Conservation (phyloP, 345 rosid genomes). For the Barbarea vulgaris region DNA sequence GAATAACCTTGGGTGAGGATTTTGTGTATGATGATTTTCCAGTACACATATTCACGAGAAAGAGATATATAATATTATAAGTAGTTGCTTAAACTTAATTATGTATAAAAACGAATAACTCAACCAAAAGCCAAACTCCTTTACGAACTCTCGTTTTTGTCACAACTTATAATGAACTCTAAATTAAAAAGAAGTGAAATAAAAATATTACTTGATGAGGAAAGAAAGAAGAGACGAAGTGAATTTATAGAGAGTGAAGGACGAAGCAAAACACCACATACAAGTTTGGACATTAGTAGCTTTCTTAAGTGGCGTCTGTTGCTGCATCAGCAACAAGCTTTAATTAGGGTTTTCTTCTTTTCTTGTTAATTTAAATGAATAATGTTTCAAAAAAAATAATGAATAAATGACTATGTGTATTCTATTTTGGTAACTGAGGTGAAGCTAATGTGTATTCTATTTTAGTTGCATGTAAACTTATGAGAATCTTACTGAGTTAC, state of each 20-base stretch:
- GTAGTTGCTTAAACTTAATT: background rate
- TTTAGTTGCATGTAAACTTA: background rate
- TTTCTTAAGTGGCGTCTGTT: constrained; percentile 60
- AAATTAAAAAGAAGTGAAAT: constrained; percentile 29
- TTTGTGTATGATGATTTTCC: constrained; percentile 65
- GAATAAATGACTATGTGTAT: background rate
- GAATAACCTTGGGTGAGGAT: constrained; percentile 63
- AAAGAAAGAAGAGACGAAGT: constrained; percentile 20
- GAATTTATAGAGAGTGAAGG: constrained; percentile 50
- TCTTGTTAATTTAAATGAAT: background rate
- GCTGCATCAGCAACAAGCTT: constrained; percentile 59
- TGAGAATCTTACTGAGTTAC: background rate
- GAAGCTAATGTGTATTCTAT: background rate
- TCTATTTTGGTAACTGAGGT: background rate
- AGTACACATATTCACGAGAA: constrained; percentile 45
- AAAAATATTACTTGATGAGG: constrained; percentile 28
- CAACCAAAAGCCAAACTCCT: constrained; percentile 15
- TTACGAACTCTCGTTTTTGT: background rate
- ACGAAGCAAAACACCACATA: constrained; percentile 25
- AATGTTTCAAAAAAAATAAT: background rate
- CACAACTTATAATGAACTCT: constrained; percentile 27
- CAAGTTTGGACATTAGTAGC: constrained; percentile 78
- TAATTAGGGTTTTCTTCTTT: constrained; percentile 29
- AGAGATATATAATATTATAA: constrained; percentile 3
- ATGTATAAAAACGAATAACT: constrained; percentile 1